These are phyloP conservation scores for Arxiozyma bovina DNA, from an alignment of 1,139 yeast species.

Conservation along the genomic window DNA sequence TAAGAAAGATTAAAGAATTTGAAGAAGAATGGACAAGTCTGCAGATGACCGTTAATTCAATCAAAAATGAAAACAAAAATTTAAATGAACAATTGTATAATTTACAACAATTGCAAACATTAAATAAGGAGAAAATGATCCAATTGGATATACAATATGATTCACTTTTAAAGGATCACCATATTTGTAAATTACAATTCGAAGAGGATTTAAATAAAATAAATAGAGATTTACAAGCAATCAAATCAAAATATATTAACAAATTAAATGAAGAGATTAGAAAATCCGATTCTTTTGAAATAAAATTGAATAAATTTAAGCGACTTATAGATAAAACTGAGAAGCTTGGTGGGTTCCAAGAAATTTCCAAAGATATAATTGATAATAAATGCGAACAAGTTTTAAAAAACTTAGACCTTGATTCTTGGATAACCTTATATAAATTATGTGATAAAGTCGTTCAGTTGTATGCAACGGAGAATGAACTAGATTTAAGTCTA, in stretches of 20 bases:
- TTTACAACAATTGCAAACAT: background rate
- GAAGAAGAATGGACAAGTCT: conserved; percentile 46
- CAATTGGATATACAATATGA: background rate
- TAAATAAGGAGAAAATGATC: background rate
- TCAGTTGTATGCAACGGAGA: conserved; percentile 2
- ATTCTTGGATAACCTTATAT: conserved; percentile 5
- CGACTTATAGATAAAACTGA: background rate
- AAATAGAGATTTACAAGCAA: conserved; percentile 46
- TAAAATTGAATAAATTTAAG: background rate
- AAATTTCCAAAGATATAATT: background rate
- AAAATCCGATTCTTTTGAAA: background rate
- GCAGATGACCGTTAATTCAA: conserved; percentile 41
- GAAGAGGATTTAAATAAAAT: background rate
- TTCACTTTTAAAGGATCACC: background rate
- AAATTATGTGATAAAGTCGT: conserved; percentile 3
- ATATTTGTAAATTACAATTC: background rate
- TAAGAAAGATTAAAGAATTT: conserved; percentile 53
- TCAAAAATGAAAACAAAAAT: conserved; percentile 43
- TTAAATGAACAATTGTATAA: conserved; percentile 43
- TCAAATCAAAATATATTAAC: conserved; percentile 43
- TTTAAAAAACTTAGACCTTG: conserved; percentile 10
- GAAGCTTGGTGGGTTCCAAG: background rate
- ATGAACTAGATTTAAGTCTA: background rate
- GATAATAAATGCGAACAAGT: conserved; percentile 10
- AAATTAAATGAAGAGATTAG: background rate